Base-by-base conservation (phyloP, 164 flowering plant species). In the Kingdonia uniflora region DNA sequence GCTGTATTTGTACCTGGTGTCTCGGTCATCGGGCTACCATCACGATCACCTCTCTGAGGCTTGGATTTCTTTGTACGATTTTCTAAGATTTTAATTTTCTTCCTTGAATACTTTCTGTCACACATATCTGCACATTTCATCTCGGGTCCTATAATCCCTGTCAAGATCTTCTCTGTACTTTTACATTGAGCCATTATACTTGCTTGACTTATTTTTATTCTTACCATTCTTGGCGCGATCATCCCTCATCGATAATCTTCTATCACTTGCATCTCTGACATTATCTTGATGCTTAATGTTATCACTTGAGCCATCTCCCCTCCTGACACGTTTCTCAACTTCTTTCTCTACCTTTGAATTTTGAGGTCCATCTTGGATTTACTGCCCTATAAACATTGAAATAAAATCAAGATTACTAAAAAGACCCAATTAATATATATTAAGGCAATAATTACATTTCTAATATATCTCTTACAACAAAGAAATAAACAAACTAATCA, bases 1-100 rank as follows among this genome's bases (percentile, higher is more conserved):
- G 53, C 54, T 69, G 21, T 78, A 77, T 62, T 69, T 74, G 60
- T 66, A 74, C 60, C 71, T 73, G 43, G 54, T 14, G 43, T 57
- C 46, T 25, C 71, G 60, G 50, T 77, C 81, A 64, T 80, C 84
- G 76, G 70, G 52, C 73, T 77, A 59, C 60, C 71, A 63, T 75
- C 86, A 56, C 41, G 66, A 43, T 69, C 72, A 56, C 39, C 57
- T 40, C 38, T 53, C 45, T 65, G 75, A 33, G 59, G 65, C 62
- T 69, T 76, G 29, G 68, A 64, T 43, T 75, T 82, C 65, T 65
- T 78, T 22, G 54, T 61, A 33, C 60, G 71, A 55, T 51, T 62
- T 38, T 76, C 82, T 37, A 56, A 54, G 52, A 56, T 45, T 49
- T 65, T 71, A 53, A 10, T 65, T 24, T 80, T 85, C 71, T 76